Percentiles rank a stretch among this genome's conserved stretches.
phyloP scores from a whole-genome alignment of 192 early-diverging fungal species.

The Allomyces macrogynus region DNA sequence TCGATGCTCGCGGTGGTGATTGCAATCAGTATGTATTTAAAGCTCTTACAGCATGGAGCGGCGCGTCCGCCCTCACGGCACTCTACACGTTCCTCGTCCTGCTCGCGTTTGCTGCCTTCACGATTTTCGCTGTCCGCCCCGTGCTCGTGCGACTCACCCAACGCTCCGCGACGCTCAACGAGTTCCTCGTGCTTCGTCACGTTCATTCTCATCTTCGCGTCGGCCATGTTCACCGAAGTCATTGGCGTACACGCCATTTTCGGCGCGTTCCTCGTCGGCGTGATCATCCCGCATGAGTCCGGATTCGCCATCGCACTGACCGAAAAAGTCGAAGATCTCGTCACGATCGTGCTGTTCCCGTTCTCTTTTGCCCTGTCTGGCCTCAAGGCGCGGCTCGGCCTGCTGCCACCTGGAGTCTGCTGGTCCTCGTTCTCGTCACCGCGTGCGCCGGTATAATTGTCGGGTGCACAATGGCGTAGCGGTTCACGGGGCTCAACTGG shows the following conservation, averaged over 20 bases:
- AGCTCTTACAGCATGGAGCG: constrained; percentile 6
- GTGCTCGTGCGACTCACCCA: constrained; percentile 20
- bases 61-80: constrained; percentile 43
- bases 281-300: constrained; percentile 70
- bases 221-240: constrained; percentile 61
- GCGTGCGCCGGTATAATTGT: constrained; percentile 71
- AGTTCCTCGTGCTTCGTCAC: constrained; percentile 46
- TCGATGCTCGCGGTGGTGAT: constrained; percentile 18
- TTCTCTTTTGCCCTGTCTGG: constrained; percentile 88
- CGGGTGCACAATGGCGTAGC: constrained; percentile 52
- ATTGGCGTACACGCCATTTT: constrained; percentile 88
- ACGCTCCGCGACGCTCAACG: constrained; percentile 6
- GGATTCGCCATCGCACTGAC: constrained; percentile 71
- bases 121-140: constrained; percentile 47
- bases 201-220: constrained; percentile 45
- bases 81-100: constrained; percentile 63
- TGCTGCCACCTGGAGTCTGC: constrained; percentile 55
- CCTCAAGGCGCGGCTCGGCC: constrained; percentile 63
- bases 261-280: constrained; percentile 72
- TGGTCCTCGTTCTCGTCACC: constrained; percentile 50
- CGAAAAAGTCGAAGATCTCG: constrained; percentile 81
- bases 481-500: constrained; percentile 45
- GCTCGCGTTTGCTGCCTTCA: constrained; percentile 45
- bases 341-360: constrained; percentile 68
- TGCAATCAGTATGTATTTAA: neutral